Evolutionary conservation across 1,284 basidiomycete species (phyloP), one percentile per base, ranked within the genome.

Genomic region (Apiotrichum mycotoxinovorans): DNA sequence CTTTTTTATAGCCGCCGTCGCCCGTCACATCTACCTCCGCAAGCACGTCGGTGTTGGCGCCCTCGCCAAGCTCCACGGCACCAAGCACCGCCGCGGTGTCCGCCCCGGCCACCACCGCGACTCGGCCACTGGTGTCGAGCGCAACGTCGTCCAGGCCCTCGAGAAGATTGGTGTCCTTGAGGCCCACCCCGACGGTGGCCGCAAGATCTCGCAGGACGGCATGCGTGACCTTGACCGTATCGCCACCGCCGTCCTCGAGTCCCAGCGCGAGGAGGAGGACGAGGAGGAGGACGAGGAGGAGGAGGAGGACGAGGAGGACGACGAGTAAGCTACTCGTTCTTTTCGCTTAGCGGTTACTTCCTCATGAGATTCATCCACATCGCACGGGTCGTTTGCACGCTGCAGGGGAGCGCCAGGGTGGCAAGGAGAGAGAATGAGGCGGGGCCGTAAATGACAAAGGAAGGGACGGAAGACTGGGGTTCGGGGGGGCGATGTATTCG

Each of bases 141-240:
- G 91, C 77, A 91, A 87, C 79, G 80, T 97, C 68, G 90, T 95
- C 80, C 95, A 98, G 81, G 87, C 92, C 56, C 84, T 98, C 66
- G 95, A 98, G 85, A 96, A 95, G 83, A 98, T 99, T 72, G 94
- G 94, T 75, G 95, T 98, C 61, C 84, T 98, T 68, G 95, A 98
- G 82, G 85, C 88, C 80, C 84, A 87, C 61, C 86, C 91, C 58
- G 93, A 96, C 77, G 96, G 95, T 70, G 95, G 95, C 66, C 87
- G 95, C 73, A 86, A 90, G 79, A 97, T 98, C 79, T 88, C 86
- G 74, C 93, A 98, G 81, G 95, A 98, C 77, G 96, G 96, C 66
- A 75, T 80, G 80, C 88, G 95, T 75, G 95, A 98, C 79, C 84
- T 98, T 76, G 95, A 98, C 83, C 95, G 95, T 68, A 98, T 63